Evolutionary conservation across 2,329 filamentous ascomycete species (phyloP).

Genomic region (Stagonosporopsis tanaceti): DNA sequence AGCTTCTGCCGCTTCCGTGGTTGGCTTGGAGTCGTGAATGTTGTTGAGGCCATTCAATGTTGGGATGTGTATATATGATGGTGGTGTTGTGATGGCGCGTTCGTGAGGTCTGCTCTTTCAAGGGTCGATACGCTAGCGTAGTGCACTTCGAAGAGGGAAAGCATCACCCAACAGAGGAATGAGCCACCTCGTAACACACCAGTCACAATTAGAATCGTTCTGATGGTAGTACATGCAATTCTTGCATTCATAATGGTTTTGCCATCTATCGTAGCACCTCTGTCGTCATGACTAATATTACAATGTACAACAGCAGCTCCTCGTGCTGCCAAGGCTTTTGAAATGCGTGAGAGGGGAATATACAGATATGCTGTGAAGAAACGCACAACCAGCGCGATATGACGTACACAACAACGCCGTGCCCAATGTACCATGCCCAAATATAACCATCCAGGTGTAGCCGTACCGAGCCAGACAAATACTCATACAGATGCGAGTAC

Average conservation of each 20-base stretch:
- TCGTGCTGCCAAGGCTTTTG: conserved; percentile 10
- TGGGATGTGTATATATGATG: not conserved
- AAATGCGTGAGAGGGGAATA: conserved; percentile 25
- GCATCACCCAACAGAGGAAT: conserved; percentile 5
- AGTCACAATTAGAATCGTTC: not conserved
- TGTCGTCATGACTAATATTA: conserved; percentile 21
- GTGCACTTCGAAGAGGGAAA: conserved; percentile 1
- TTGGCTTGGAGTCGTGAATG: not conserved
- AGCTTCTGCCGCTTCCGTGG: conserved; percentile 14
- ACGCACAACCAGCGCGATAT: conserved; percentile 6
- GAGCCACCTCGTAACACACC: not conserved
- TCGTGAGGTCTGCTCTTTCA: not conserved
- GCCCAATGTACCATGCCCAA: conserved; percentile 21
- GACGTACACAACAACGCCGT: conserved; percentile 19
- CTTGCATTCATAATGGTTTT: conserved; percentile 12
- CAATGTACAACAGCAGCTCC: conserved; percentile 16
- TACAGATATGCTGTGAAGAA: conserved; percentile 9
- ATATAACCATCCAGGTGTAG: conserved; percentile 16
- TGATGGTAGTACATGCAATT: not conserved
- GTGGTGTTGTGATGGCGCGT: conserved; percentile 8
- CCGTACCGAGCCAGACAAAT: conserved; percentile 16
- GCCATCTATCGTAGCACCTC: conserved; percentile 13
- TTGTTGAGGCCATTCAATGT: conserved; percentile 1
- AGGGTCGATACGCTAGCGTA: conserved; percentile 8
- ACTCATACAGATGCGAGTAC: conserved; percentile 16